A percentile compares a stretch with the other conserved stretches of the same genome.
phyloP scores from a whole-genome alignment of 192 early-diverging fungal species.

The Endogone sp. region DNA sequence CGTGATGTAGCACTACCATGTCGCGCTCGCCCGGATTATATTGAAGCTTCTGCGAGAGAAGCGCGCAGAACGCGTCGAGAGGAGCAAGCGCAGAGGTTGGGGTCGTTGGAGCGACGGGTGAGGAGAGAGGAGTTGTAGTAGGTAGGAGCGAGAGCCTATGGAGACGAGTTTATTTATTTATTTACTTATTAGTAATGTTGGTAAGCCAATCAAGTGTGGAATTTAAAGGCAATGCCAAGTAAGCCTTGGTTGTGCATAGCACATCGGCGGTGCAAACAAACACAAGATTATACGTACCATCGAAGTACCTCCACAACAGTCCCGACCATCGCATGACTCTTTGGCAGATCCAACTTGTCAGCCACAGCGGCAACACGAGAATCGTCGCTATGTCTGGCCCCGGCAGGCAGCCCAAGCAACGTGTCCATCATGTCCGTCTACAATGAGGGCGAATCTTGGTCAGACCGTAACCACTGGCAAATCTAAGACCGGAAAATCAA shows the following conservation, averaged over 20 bases:
- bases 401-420: neutral
- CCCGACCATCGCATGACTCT: constrained; percentile 37
- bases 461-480: too few relatives aligned
- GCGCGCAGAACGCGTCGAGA: constrained; percentile 79
- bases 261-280: too few relatives aligned
- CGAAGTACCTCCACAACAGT: constrained; percentile 43
- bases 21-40: constrained; percentile 82
- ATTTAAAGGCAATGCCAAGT: too few relatives aligned
- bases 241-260: too few relatives aligned
- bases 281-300: neutral
- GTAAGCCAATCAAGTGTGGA: too few relatives aligned
- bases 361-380: constrained; percentile 21
- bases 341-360: constrained; percentile 31
- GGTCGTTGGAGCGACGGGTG: neutral
- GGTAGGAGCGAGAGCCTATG: constrained; percentile 26
- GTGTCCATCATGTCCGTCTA: neutral
- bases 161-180: too few relatives aligned
- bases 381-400: neutral
- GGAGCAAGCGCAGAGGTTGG: constrained; percentile 25
- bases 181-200: neutral
- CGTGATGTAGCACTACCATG: constrained; percentile 92
- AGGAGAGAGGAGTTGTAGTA: neutral
- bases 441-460: neutral
- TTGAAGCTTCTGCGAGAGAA: constrained; percentile 75
- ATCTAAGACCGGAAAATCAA: neutral